Percentiles rank a stretch among this genome's conserved stretches.
Evolutionary conservation across 805 yeast genomes (phyloP).

Genomic region (Myxozyma vanderwaltii): DNA sequence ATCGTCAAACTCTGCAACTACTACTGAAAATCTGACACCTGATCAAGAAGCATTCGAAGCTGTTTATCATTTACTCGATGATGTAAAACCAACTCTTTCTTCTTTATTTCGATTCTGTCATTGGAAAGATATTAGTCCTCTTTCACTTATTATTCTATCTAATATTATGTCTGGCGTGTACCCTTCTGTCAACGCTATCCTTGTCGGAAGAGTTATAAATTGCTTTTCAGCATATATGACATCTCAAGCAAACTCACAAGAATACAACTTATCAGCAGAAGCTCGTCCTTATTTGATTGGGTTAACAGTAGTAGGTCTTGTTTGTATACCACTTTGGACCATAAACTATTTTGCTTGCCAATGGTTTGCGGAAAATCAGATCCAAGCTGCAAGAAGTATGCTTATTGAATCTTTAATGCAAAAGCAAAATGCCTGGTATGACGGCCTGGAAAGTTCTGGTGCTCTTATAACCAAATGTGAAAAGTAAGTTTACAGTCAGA

Average conservation of each 20-base stretch:
- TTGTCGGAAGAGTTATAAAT: conserved; percentile 20
- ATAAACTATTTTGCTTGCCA: conserved; percentile 10
- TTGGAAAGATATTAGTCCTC: conserved; percentile 6
- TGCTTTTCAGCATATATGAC: conserved; percentile 3
- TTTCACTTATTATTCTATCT: background rate
- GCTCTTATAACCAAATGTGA: conserved; percentile 24
- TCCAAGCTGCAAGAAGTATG: conserved; percentile 15
- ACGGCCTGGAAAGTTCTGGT: conserved; percentile 24
- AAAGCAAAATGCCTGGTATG: conserved; percentile 22
- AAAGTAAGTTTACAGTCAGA: no score
- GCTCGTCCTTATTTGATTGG: conserved; percentile 19
- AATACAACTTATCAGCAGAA: conserved; percentile 3
- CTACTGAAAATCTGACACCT: background rate
- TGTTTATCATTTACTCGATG: background rate
- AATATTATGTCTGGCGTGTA: conserved; percentile 5
- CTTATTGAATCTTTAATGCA: conserved; percentile 14
- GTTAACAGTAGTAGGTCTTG: conserved; percentile 2
- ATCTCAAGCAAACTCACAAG: background rate
- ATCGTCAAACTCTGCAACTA: background rate
- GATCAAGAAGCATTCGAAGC: conserved; percentile 1
- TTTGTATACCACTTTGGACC: conserved; percentile 23
- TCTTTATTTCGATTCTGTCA: conserved; percentile 17
- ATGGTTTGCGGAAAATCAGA: conserved; percentile 28
- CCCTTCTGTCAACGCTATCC: conserved; percentile 19
- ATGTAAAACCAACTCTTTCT: conserved; percentile 11